Conservation (phyloP, 2,329 filamentous ascomycete genomes). For the Colletotrichum sp. region DNA sequence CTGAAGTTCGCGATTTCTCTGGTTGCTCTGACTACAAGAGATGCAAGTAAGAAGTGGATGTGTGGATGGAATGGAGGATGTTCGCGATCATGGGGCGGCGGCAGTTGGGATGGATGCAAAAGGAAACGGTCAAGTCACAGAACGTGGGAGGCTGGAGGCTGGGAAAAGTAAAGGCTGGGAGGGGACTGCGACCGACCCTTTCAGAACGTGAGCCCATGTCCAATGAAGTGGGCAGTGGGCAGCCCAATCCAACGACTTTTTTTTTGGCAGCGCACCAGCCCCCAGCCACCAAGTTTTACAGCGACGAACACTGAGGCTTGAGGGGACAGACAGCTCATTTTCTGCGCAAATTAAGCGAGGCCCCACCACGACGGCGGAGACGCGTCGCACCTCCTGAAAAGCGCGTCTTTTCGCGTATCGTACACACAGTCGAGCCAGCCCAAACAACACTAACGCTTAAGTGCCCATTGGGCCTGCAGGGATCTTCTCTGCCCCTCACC, state of each 20-base stretch:
- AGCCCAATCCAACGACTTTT: neutral
- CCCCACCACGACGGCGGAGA: neutral
- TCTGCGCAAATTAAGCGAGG: constrained; percentile 15
- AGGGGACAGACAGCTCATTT: neutral
- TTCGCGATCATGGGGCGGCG: constrained; percentile 14
- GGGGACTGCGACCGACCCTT: neutral
- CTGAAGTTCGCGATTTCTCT: neutral
- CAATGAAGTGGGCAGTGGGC: neutral
- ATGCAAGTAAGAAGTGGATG: constrained; percentile 19
- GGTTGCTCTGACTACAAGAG: constrained; percentile 22
- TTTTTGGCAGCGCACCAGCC: constrained; percentile 8
- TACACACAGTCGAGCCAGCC: neutral
- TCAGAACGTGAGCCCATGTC: neutral
- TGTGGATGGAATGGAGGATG: constrained; percentile 19
- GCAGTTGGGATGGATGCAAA: constrained; percentile 15
- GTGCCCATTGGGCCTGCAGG: neutral
- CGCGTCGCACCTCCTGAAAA: constrained; percentile 4
- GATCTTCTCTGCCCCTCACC: neutral
- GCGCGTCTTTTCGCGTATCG: constrained; percentile 22
- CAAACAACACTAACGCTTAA: neutral
- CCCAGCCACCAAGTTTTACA: constrained; percentile 16
- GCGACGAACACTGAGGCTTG: constrained; percentile 3
- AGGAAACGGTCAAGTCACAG: constrained; percentile 10
- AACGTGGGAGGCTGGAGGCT: constrained; percentile 20
- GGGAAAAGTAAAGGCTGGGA: constrained; percentile 19